Evolutionary conservation across 176 grass and related monocot species (phyloP), one percentile per base, ranked within the genome.

Genomic region (Oryza glumipatula): DNA sequence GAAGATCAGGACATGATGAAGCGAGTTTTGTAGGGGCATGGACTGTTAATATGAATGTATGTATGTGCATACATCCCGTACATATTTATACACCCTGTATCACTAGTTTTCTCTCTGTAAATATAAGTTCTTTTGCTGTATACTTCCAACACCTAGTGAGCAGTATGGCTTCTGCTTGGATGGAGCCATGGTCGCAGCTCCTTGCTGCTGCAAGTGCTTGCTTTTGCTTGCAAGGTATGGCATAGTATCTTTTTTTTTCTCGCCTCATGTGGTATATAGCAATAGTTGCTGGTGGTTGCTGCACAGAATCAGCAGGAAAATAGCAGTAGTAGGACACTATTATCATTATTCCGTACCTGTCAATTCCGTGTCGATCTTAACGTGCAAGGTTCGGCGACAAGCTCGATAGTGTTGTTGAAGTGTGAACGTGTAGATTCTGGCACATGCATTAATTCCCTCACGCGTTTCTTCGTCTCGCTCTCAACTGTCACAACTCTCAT

Each of bases 251-350:
- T 38, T 38, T 35, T 38, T 38, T 38, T 51, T 30, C 45, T 26
- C 28, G 38, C 5, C 45, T 67, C 44, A 68, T 84, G 15, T 63
- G 63, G 56, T 88, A 32, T 19, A 39, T 6, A 26, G 4, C 30
- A 32, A 61, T 30, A 2, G 80, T 58, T 21, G 16, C 58, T 76
- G 60, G 70, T 89, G 87, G 76, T 45, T 88, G 82, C 39, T 80
- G 13, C 65, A 76, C 88, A 61, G 43, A 51, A 85, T 74, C 63
- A n/a, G 22, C 35, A 82, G 64, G 47, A 82, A 68, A 76, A 44
- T 44, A 10, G 43, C 9, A 3, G 43, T 7, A 38, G 13, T 51
- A 13, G 39, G 0, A 2, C n/a, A 63, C 21, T 58, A 21, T 58
- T 58, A 11, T 9, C 54, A 67, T 78, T 67, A 17, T 77, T 33